Evolutionary conservation across 2,329 filamentous ascomycete genomes (phyloP).

Genomic region (Penicillium polonicum): DNA sequence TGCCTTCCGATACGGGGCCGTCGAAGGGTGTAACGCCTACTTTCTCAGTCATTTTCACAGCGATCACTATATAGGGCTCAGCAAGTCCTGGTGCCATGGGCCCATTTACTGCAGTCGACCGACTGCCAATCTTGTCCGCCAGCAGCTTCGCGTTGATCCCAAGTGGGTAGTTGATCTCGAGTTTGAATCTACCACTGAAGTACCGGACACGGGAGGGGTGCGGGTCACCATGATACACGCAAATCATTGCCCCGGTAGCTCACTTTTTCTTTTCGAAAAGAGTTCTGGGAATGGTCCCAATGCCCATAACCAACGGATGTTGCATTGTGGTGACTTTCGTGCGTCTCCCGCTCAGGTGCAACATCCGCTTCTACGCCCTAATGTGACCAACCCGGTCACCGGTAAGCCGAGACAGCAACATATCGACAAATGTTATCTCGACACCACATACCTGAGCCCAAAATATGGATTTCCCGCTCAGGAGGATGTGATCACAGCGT

Average conservation of each 20-base stretch:
- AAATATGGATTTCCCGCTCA: constrained; percentile 93
- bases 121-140: constrained; percentile 83
- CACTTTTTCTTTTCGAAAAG: constrained; percentile 90
- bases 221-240: constrained; percentile 92
- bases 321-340: constrained; percentile 95
- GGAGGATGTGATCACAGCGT: constrained; percentile 80
- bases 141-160: constrained; percentile 79
- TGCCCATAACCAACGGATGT: constrained; percentile 68
- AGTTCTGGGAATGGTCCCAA: constrained; percentile 59
- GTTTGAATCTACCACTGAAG: constrained; percentile 75
- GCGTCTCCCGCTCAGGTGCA: constrained; percentile 80
- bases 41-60: constrained; percentile 98
- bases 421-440: constrained; percentile 93
- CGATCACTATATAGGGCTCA: constrained; percentile 92
- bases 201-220: constrained; percentile 79
- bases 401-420: constrained; percentile 76
- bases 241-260: constrained; percentile 95
- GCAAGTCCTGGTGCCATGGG: constrained; percentile 83
- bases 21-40: constrained; percentile 88
- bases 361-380: constrained; percentile 77
- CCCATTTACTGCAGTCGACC: constrained; percentile 96
- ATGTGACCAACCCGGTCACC: constrained; percentile 66
- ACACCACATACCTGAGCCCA: constrained; percentile 94
- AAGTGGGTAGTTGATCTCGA: constrained; percentile 83
- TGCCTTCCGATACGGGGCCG: constrained; percentile 91